A percentile compares a stretch with the other conserved stretches of the same genome.
Evolutionary conservation across 306 rosid genomes (phyloP).

Genomic region (Vicia sativa): DNA sequence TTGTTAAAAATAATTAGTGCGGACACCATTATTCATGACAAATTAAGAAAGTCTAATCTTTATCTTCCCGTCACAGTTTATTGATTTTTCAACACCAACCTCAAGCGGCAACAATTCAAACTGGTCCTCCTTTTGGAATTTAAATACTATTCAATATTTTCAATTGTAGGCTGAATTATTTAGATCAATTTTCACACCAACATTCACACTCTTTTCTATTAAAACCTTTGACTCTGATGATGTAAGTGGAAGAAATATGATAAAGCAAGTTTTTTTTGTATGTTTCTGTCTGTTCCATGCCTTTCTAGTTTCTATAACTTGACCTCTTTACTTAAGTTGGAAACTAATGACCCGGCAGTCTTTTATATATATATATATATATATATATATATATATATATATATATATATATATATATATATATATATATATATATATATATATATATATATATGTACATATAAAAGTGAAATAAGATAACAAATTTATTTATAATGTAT

Average conservation of each 20-base stretch:
- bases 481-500: too few species aligned
- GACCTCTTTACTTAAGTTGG: neutral
- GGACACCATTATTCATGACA: neutral
- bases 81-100: neutral
- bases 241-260: neutral
- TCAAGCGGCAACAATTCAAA: neutral
- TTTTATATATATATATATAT: too few species aligned
- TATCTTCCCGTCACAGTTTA: neutral
- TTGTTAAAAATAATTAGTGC: neutral
- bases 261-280: slow-evolving; percentile 1
- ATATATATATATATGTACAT: too few species aligned
- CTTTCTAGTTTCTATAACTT: slow-evolving; percentile 10
- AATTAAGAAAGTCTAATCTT: neutral
- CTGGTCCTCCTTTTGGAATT: neutral
- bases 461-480: too few species aligned
- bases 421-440: too few species aligned
- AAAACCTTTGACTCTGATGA: neutral
- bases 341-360: neutral
- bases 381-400: too few species aligned
- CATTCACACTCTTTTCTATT: neutral
- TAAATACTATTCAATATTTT: neutral
- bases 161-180: neutral
- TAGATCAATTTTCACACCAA: neutral
- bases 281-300: neutral
- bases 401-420: too few species aligned